These are phyloP conservation scores for Lagenidium giganteum DNA, from an alignment of 352 stramenopile species.

Conservation along the genomic window DNA sequence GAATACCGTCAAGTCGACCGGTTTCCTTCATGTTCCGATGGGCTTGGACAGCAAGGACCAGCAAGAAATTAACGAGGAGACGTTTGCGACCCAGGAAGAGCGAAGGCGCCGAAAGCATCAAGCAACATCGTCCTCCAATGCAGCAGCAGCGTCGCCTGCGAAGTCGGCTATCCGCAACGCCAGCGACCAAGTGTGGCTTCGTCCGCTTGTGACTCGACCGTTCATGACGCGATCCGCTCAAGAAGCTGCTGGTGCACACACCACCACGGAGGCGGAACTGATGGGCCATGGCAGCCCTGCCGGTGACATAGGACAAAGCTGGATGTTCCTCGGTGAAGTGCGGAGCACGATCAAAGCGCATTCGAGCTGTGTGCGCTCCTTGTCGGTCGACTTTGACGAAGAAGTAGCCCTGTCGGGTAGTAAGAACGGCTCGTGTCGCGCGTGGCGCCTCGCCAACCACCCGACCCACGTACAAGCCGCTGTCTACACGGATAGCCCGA, in stretches of 20 bases:
- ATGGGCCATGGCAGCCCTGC: background rate
- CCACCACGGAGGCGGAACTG: background rate
- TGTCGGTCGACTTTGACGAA: constrained; percentile 56
- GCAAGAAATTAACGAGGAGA: constrained; percentile 50
- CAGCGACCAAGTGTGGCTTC: constrained; percentile 24
- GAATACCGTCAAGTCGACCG: constrained; percentile 50
- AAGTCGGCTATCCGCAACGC: constrained; percentile 3
- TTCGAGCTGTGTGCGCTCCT: constrained; percentile 46
- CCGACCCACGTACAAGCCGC: constrained; percentile 21
- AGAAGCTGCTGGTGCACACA: background rate
- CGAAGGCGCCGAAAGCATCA: constrained; percentile 30
- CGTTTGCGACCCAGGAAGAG: constrained; percentile 44
- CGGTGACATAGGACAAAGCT: constrained; percentile 13
- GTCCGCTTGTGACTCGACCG: constrained; percentile 14
- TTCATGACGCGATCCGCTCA: constrained; percentile 12
- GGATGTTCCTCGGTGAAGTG: constrained; percentile 35
- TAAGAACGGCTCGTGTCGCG: constrained; percentile 66
- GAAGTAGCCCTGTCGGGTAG: constrained; percentile 61
- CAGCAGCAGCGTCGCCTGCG: constrained; percentile 2
- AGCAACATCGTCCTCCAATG: background rate
- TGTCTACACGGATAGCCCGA: constrained; percentile 20
- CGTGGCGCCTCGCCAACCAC: constrained; percentile 56
- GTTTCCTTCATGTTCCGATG: constrained; percentile 51
- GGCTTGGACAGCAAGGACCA: constrained; percentile 28
- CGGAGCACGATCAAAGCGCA: constrained; percentile 55